Evolutionary conservation across 2,329 filamentous ascomycete genomes (phyloP).

Genomic region (Leptographium lundbergii): DNA sequence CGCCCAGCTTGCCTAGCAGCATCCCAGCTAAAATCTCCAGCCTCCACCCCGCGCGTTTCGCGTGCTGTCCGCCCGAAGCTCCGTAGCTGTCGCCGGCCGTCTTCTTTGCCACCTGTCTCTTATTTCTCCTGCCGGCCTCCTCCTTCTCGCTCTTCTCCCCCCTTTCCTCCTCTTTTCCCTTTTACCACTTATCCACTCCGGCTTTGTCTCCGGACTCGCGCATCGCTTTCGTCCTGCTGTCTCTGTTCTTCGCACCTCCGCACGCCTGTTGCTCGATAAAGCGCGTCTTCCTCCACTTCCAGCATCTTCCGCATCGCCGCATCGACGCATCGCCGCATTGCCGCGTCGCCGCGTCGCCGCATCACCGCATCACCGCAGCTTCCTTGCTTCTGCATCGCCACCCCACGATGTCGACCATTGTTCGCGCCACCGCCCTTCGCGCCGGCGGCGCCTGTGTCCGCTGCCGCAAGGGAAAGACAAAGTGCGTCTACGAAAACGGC

Average conservation of each 20-base stretch:
- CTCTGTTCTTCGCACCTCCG: not conserved
- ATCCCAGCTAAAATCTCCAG: not conserved
- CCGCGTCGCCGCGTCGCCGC: not conserved
- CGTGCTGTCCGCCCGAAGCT: conserved; percentile 5
- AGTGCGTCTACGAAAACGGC: conserved; percentile 50
- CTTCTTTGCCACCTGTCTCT: conserved; percentile 3
- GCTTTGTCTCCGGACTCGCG: not conserved
- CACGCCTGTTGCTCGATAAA: not conserved
- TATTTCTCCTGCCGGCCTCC: not conserved
- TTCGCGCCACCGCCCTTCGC: conserved; percentile 46
- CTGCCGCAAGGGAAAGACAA: conserved; percentile 52
- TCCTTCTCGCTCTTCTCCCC: not conserved
- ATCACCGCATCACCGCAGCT: too few relatives aligned
- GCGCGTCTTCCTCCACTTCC: not conserved
- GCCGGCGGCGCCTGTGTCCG: conserved; percentile 49
- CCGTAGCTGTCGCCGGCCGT: conserved; percentile 4
- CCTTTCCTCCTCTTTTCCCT: not conserved
- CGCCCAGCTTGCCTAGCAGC: not conserved
- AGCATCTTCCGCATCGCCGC: not conserved
- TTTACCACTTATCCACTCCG: not conserved
- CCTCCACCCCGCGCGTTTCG: conserved; percentile 5
- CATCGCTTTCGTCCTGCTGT: not conserved
- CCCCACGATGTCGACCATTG: conserved; percentile 30
- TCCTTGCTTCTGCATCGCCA: too few relatives aligned
- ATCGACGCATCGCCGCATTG: not conserved